phyloP scores from a whole-genome alignment of 176 grass and related monocot genomes.

The Calamus simplicifolius region DNA sequence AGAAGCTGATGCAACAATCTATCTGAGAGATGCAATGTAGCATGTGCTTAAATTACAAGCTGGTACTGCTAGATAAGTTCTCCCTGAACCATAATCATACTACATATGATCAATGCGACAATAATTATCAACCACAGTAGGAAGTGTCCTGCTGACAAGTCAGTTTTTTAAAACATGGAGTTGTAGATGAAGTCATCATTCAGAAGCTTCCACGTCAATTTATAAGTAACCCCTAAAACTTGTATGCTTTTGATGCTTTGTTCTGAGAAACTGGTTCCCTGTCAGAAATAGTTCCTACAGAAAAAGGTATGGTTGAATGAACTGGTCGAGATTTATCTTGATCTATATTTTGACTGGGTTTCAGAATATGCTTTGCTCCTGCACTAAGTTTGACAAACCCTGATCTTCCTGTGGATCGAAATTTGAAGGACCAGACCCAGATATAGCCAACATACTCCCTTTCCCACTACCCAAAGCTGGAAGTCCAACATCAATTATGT shows the following conservation, averaged over 20 bases:
- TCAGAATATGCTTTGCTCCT: constrained; percentile 41
- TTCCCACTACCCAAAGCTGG: constrained; percentile 7
- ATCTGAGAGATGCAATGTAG: too few species aligned
- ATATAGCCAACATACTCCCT: constrained; percentile 7
- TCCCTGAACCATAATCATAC: too few species aligned
- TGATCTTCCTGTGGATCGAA: constrained; percentile 14
- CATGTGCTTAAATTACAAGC: too few species aligned
- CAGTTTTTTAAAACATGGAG: too few species aligned
- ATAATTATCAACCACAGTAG: too few species aligned
- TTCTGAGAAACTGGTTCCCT: constrained; percentile 15
- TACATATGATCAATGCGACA: too few species aligned
- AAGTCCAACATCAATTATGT: too few species aligned
- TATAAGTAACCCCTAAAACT: constrained; percentile 7
- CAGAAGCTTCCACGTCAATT: too few species aligned
- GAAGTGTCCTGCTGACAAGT: too few species aligned
- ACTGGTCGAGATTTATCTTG: constrained; percentile 24
- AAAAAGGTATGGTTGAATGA: constrained; percentile 25
- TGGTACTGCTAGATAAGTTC: too few species aligned
- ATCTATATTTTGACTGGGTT: constrained; percentile 29
- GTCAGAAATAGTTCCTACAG: constrained; percentile 11
- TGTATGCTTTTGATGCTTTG: constrained; percentile 15
- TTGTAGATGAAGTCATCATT: too few species aligned
- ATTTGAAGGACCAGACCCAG: constrained; percentile 16
- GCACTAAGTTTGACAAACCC: constrained; percentile 40
- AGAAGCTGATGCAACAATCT: too few species aligned